Evolutionary conservation across 2,329 filamentous ascomycete species (phyloP).

Genomic region (Pyricularia sp.): DNA sequence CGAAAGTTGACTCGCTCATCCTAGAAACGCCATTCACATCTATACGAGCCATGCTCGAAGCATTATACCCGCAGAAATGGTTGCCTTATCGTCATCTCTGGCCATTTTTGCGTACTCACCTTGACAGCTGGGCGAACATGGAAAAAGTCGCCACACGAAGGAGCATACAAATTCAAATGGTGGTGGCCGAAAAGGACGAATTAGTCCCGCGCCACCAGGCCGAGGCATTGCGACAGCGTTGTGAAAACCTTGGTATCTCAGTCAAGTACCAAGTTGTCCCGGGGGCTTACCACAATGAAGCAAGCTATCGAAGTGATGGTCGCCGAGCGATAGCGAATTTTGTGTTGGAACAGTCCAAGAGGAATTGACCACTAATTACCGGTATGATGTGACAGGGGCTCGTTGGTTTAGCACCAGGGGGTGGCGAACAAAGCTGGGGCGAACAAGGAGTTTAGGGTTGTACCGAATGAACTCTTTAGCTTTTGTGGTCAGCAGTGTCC

Average conservation of each 20-base stretch:
- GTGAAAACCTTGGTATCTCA: constrained; percentile 34
- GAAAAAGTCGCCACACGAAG: constrained; percentile 27
- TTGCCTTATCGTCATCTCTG: constrained; percentile 67
- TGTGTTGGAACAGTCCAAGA: constrained; percentile 18
- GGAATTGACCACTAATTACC: not conserved
- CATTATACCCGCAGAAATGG: constrained; percentile 71
- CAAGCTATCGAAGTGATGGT: constrained; percentile 36
- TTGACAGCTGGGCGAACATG: constrained; percentile 45
- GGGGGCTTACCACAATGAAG: constrained; percentile 48
- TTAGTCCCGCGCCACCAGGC: constrained; percentile 45
- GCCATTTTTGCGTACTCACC: constrained; percentile 60
- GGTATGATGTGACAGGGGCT: not conserved
- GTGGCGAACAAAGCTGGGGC: not conserved
- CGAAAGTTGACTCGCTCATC: constrained; percentile 39
- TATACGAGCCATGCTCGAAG: constrained; percentile 59
- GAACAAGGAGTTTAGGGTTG: not conserved
- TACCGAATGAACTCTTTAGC: not conserved
- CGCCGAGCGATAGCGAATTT: constrained; percentile 33
- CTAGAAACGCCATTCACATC: constrained; percentile 71
- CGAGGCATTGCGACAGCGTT: constrained; percentile 33
- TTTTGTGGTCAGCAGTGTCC: not conserved
- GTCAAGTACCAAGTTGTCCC: constrained; percentile 33
- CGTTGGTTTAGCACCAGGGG: not conserved
- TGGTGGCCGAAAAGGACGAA: constrained; percentile 50
- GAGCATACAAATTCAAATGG: constrained; percentile 32